A percentile compares a stretch with the other conserved stretches of the same genome.
Evolutionary conservation across 106 monocot species (phyloP).

Genomic region (Apostasia ramifera): DNA sequence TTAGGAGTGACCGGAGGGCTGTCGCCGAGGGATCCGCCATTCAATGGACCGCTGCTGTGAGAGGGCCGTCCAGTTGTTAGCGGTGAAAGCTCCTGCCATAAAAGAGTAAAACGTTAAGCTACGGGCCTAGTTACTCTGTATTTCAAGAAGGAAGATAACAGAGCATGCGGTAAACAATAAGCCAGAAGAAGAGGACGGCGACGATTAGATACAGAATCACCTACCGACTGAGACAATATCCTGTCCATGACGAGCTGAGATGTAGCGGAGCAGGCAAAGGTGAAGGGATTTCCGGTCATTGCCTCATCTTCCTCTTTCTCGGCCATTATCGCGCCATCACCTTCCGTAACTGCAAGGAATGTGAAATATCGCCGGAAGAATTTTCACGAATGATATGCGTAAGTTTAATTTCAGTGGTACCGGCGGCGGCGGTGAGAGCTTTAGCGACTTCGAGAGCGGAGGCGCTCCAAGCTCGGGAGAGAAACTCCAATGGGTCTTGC

Average conservation of each 20-base stretch:
- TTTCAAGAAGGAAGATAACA: too few relatives aligned
- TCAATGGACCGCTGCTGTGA: constrained; percentile 64
- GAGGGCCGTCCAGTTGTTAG: constrained; percentile 53
- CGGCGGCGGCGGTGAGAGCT: background rate
- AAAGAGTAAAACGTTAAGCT: too few relatives aligned
- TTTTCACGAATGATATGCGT: too few relatives aligned
- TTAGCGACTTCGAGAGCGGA: constrained; percentile 45
- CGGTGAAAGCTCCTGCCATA: constrained; percentile 48
- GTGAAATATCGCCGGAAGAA: background rate
- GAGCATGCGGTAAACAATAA: background rate
- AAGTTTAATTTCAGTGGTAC: background rate
- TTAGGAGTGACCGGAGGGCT: constrained; percentile 10
- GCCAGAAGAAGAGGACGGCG: too few relatives aligned
- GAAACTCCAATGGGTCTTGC: constrained; percentile 74
- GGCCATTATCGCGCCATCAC: background rate
- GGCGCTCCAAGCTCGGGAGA: constrained; percentile 70
- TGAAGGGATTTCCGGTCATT: constrained; percentile 53
- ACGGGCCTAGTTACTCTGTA: too few relatives aligned
- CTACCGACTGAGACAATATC: constrained; percentile 91
- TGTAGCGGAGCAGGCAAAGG: constrained; percentile 71
- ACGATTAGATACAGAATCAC: background rate
- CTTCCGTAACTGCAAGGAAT: background rate
- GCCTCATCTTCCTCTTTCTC: constrained; percentile 14
- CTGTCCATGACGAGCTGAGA: constrained; percentile 88
- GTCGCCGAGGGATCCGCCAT: constrained; percentile 18